Conservation (phyloP, 208 protist genomes). For the Phytomonas sp. region DNA sequence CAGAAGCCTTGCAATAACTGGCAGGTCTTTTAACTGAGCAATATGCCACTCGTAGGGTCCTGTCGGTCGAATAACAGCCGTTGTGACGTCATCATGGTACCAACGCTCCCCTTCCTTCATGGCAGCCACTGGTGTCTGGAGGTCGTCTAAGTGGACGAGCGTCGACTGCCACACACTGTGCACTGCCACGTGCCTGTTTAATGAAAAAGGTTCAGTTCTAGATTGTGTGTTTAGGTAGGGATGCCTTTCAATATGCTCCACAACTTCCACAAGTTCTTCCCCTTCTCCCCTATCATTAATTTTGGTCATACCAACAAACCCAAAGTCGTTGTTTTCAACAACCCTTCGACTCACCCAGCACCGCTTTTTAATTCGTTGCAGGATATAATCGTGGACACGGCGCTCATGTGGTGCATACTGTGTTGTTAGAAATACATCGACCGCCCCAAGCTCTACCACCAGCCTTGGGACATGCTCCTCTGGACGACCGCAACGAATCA, state of each 20-base stretch:
- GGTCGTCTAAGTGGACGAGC: slow-evolving; percentile 85
- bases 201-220: background rate
- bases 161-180: slow-evolving; percentile 87
- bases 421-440: slow-evolving; percentile 76
- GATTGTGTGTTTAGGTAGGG: background rate
- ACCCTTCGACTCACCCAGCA: slow-evolving; percentile 39
- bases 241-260: slow-evolving; percentile 15
- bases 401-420: slow-evolving; percentile 83
- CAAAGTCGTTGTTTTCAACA: background rate
- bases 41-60: slow-evolving; percentile 52
- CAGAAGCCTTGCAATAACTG: slow-evolving; percentile 22
- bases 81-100: slow-evolving; percentile 83
- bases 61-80: slow-evolving; percentile 70
- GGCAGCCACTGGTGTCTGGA: slow-evolving; percentile 57
- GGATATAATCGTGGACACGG: slow-evolving; percentile 52
- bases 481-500: slow-evolving; percentile 69
- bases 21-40: slow-evolving; percentile 22
- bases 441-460: slow-evolving; percentile 58
- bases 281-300: background rate
- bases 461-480: slow-evolving; percentile 81
- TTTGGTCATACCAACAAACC: background rate
- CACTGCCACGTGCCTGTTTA: slow-evolving; percentile 10
- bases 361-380: slow-evolving; percentile 21
- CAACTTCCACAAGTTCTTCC: slow-evolving; percentile 21
- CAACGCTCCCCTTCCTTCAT: slow-evolving; percentile 83